Evolutionary conservation across 495 filamentous ascomycete genomes (phyloP).

Genomic region (Echria macrotheca): DNA sequence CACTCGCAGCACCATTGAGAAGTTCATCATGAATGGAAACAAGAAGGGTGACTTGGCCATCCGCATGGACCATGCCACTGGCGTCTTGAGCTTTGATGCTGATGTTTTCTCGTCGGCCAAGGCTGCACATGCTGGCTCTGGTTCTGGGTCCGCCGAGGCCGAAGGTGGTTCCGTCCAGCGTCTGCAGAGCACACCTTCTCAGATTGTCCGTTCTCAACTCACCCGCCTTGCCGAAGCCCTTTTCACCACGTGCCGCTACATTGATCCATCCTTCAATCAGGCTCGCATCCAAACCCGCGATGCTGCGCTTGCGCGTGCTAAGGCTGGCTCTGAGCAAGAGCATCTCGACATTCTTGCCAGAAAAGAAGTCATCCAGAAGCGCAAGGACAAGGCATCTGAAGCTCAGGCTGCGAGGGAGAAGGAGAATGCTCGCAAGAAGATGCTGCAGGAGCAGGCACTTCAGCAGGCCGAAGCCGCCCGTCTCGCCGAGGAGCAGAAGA

Average conservation of each 20-base stretch:
- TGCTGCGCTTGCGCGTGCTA: constrained; percentile 70
- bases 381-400: constrained; percentile 87
- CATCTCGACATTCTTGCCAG: constrained; percentile 83
- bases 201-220: constrained; percentile 94
- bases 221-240: constrained; percentile 85
- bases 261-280: constrained; percentile 82
- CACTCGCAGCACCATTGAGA: constrained; percentile 85
- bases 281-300: constrained; percentile 72
- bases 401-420: constrained; percentile 81
- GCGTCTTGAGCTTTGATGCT: constrained; percentile 92
- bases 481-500: constrained; percentile 81
- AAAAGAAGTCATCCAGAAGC: constrained; percentile 87
- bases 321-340: constrained; percentile 83
- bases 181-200: constrained; percentile 93
- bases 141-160: constrained; percentile 80
- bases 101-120: constrained; percentile 98
- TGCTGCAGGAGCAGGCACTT: constrained; percentile 73
- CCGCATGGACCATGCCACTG: constrained; percentile 89
- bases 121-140: constrained; percentile 79
- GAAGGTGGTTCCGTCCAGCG: constrained; percentile 85
- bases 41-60: constrained; percentile 98
- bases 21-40: constrained; percentile 99
- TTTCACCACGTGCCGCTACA: constrained; percentile 88
- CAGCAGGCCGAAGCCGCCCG: constrained; percentile 84
- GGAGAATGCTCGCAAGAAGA: constrained; percentile 82